A percentile compares a stretch with the other conserved stretches of the same genome.
Conservation (phyloP, 768 basidiomycete genomes). For the Hirschioporus abietinus region DNA sequence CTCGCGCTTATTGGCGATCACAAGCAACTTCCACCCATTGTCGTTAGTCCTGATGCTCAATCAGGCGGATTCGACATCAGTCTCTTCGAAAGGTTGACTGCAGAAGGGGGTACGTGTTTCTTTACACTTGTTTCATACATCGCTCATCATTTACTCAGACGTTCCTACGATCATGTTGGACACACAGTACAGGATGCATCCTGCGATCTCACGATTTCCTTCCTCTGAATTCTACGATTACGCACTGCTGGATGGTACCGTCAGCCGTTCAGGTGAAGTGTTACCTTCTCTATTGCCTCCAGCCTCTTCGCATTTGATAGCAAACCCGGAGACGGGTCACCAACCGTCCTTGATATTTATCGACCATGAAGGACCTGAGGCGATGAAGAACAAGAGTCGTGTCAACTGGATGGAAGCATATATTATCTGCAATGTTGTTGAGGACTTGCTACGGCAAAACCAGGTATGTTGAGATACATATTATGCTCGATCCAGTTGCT, state of each 20-base stretch:
- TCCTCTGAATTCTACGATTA: slow-evolving; percentile 76
- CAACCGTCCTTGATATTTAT: slow-evolving; percentile 72
- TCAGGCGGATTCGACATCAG: slow-evolving; percentile 69
- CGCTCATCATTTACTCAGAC: slow-evolving; percentile 32
- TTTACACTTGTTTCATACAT: background rate
- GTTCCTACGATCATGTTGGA: slow-evolving; percentile 92
- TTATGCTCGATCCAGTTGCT: slow-evolving; percentile 5
- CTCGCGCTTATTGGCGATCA: slow-evolving; percentile 94
- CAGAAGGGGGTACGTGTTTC: slow-evolving; percentile 61
- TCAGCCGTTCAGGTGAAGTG: slow-evolving; percentile 43
- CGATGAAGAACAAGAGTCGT: slow-evolving; percentile 60
- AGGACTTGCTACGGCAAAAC: slow-evolving; percentile 75
- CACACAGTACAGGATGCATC: slow-evolving; percentile 96
- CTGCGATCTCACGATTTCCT: slow-evolving; percentile 83
- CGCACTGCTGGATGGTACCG: slow-evolving; percentile 69
- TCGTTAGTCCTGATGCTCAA: slow-evolving; percentile 70
- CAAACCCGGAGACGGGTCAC: slow-evolving; percentile 31
- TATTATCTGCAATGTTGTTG: slow-evolving; percentile 73
- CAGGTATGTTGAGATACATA: slow-evolving; percentile 40
- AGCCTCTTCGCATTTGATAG: slow-evolving; percentile 43
- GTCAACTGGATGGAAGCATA: slow-evolving; percentile 75
- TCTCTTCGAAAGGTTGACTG: slow-evolving; percentile 86
- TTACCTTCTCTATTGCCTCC: slow-evolving; percentile 56
- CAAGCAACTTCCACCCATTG: slow-evolving; percentile 90
- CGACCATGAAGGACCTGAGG: slow-evolving; percentile 71